Percentiles rank a stretch among this genome's conserved stretches.
Evolutionary conservation across 1,284 basidiomycete species (phyloP).

Genomic region (Trichosporon sp.): DNA sequence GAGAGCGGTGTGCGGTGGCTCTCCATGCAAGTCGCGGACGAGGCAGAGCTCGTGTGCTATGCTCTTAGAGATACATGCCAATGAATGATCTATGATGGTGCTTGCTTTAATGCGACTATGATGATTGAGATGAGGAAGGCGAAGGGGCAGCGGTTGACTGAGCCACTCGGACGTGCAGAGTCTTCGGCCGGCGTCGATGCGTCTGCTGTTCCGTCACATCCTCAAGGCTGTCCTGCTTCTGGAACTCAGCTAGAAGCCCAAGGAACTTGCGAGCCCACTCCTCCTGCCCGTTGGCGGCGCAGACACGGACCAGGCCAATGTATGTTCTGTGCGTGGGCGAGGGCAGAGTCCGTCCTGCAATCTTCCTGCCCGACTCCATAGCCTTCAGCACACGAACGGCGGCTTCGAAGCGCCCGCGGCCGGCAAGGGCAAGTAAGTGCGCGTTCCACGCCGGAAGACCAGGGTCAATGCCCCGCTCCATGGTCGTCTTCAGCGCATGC

Average conservation of each 20-base stretch:
- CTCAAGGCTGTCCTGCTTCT: not conserved
- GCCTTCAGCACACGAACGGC: slow-evolving; percentile 22
- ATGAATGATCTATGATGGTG: not conserved
- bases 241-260: not conserved
- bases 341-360: not conserved
- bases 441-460: slow-evolving; percentile 22
- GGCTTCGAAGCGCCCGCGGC: slow-evolving; percentile 16
- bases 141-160: not conserved
- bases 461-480: slow-evolving; percentile 14
- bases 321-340: slow-evolving; percentile 11
- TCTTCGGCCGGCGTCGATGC: not conserved
- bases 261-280: slow-evolving; percentile 2
- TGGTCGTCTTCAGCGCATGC: slow-evolving; percentile 14
- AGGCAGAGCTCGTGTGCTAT: too few species aligned
- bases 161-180: not conserved
- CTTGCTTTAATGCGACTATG: not conserved
- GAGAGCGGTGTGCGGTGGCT: too few species aligned
- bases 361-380: slow-evolving; percentile 17
- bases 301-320: slow-evolving; percentile 8
- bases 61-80: not conserved
- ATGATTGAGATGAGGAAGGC: not conserved
- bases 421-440: slow-evolving; percentile 21
- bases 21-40: too few species aligned
- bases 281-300: not conserved
- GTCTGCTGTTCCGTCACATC: not conserved